Base-by-base conservation (phyloP, 2,329 filamentous ascomycete species). In the Annulohypoxylon truncatum region DNA sequence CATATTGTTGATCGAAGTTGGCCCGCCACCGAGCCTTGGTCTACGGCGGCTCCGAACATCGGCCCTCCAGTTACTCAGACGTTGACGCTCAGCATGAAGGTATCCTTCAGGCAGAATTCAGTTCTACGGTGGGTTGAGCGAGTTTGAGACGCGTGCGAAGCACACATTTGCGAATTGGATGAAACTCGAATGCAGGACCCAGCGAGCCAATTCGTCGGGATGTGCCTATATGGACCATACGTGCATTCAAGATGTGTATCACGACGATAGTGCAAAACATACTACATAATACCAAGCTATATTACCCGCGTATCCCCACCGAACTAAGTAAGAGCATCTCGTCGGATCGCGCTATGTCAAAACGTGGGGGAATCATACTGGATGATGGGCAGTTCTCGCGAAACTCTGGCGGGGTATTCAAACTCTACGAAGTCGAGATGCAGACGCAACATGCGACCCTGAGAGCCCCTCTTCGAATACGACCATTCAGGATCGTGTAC, bases 341-440 rank as follows among this genome's bases (percentile, higher is more conserved):
- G 58, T 72, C 68, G 63, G 71, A 69, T 71, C 71, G 72, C 67
- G 70, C 73, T 70, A 77, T 77, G 62, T 47, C 63, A 76, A 73
- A 80, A 80, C 79, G 79, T 81, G 80, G 79, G 79, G 75, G 72
- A 74, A 74, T 62, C 29, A 67, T 69, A 75, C 66, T 77, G 73
- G 75, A 67, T 74, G 71, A 76, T 68, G 72, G 73, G 72, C 46
- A 67, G 56, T 68, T 44, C 50, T 67, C 53, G 58, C 66, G 59
- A 59, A 68, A 55, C 67, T 64, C 60, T 71, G 51, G 74, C 68
- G 72, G 74, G 72, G 71, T 74, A 75, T 64, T 53, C 33, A 52
- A 66, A 60, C 47, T 66, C 47, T 65, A 59, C 52, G 38, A 68
- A 55, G 61, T 69, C 58, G 51, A 56, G 62, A 67, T 54, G 62